Conservation (phyloP, 1,139 yeast species). For the Scheffersomyces cryptocercus region DNA sequence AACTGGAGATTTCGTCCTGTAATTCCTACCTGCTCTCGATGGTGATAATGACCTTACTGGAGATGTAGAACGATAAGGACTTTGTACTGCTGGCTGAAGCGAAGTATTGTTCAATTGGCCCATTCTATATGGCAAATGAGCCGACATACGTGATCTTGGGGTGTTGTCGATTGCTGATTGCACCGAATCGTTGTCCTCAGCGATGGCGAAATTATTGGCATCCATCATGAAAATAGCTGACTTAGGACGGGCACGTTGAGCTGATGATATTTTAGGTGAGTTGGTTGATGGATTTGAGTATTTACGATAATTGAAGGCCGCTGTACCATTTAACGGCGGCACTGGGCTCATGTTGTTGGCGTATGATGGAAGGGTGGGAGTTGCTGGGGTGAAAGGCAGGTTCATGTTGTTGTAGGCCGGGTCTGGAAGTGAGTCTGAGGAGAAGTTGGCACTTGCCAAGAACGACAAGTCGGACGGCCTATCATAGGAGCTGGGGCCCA, state of each 20-base stretch:
- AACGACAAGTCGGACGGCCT: conserved; percentile 15
- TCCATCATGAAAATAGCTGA: conserved; percentile 39
- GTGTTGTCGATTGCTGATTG: conserved; percentile 21
- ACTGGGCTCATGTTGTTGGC: conserved; percentile 3
- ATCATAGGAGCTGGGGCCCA: no score
- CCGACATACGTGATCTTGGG: conserved; percentile 24
- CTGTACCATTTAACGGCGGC: conserved; percentile 1
- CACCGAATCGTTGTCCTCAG: conserved; percentile 30
- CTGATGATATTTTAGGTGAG: conserved; percentile 24
- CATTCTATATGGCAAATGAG: conserved; percentile 11
- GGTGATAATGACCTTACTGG: conserved; percentile 38
- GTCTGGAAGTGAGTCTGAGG: conserved; percentile 38
- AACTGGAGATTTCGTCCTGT: conserved; percentile 37
- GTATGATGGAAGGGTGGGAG: conserved; percentile 9
- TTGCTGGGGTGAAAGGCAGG: conserved; percentile 6
- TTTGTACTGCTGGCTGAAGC: conserved; percentile 17
- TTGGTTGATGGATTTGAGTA: conserved; percentile 25
- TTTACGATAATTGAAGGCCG: conserved; percentile 11
- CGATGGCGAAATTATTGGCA: conserved; percentile 25
- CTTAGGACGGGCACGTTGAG: conserved; percentile 34
- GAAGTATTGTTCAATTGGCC: conserved; percentile 8
- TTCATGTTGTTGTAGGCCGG: conserved; percentile 4
- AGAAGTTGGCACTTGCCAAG: conserved; percentile 44
- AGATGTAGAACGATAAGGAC: conserved; percentile 21
- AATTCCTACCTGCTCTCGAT: conserved; percentile 31